phyloP scores from a whole-genome alignment of 768 basidiomycete species.

The Gymnopilus junonius region DNA sequence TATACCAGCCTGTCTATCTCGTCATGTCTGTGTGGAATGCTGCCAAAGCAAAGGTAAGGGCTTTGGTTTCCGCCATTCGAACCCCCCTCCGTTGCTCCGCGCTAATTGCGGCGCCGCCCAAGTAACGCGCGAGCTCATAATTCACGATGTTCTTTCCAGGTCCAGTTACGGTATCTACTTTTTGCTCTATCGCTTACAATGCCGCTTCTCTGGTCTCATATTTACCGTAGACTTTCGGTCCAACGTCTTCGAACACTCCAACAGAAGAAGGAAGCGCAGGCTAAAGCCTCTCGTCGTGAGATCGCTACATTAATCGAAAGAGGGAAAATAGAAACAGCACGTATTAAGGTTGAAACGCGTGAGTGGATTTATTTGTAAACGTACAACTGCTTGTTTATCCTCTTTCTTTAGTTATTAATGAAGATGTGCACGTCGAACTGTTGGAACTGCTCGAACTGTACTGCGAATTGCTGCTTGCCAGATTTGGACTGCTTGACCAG shows the following conservation, averaged over 20 bases:
- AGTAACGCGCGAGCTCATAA: not conserved
- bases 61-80: not conserved
- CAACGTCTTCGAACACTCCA: conserved; percentile 85
- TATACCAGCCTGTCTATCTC: not conserved
- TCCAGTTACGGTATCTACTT: conserved; percentile 44
- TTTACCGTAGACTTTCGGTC: conserved; percentile 66
- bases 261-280: conserved; percentile 91
- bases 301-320: conserved; percentile 81
- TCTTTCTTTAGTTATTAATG: conserved; percentile 67
- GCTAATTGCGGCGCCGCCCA: not conserved
- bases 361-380: conserved; percentile 34
- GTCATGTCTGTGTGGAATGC: conserved; percentile 31
- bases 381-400: not conserved
- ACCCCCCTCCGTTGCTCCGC: not conserved
- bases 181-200: not conserved
- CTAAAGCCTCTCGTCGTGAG: conserved; percentile 70
- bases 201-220: not conserved
- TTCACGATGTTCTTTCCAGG: conserved; percentile 29
- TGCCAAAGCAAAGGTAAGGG: conserved; percentile 37
- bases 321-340: conserved; percentile 83
- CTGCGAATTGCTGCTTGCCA: conserved; percentile 89
- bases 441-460: conserved; percentile 94
- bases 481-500: conserved; percentile 91
- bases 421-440: conserved; percentile 85
- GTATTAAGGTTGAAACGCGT: conserved; percentile 86